Base-by-base conservation (phyloP, 2,329 filamentous ascomycete species). In the Penicillium italicum region DNA sequence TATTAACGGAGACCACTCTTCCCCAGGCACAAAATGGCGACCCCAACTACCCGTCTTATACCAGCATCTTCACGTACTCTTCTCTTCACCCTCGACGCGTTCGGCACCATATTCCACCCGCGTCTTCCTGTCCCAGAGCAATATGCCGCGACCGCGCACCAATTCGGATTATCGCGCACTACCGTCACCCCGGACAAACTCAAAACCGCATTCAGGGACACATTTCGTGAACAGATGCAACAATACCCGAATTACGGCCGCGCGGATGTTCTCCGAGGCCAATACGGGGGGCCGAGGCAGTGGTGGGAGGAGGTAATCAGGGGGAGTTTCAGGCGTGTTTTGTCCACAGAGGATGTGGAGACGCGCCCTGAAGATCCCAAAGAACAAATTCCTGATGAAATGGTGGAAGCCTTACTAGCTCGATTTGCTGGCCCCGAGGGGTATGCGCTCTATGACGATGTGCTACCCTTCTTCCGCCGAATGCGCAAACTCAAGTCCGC, bases 281-380 rank as follows among this genome's bases (percentile, higher is more conserved):
- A 62, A 53, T 74, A 74, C 33, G 68, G 65, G 5, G 74, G 75
- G 0, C 75, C 77, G 0, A 64, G 65, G 49, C 69, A 75, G 55
- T 79, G 77, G 77, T 79, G 77, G 77, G 67, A 66, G 31, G 72
- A 74, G 44, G 67, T 79, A 18, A 74, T 79, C 24, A 63, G 67
- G 40, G 66, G 62, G 2, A 74, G 70, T 40, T 77, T 79, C 57
- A 48, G 59, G 20, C 61, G 61, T 18, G 65, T 65, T 6, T 51
- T 72, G 36, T 45, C 47, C 2, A 10, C 11, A 5, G 31, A 46
- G 14, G 31, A n/a, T 31, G 51, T 28, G 1, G 20, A 33, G 31
- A 11, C n/a, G 36, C 34, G 9, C 5, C 6, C 8, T 26, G n/a
- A 5, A 41, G 1, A 8, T 10, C 24, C n/a, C 14, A 18, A 20